These are phyloP conservation scores for Xylariaceae sp. DNA, from an alignment of 2,329 filamentous ascomycete genomes.

Conservation along the genomic window DNA sequence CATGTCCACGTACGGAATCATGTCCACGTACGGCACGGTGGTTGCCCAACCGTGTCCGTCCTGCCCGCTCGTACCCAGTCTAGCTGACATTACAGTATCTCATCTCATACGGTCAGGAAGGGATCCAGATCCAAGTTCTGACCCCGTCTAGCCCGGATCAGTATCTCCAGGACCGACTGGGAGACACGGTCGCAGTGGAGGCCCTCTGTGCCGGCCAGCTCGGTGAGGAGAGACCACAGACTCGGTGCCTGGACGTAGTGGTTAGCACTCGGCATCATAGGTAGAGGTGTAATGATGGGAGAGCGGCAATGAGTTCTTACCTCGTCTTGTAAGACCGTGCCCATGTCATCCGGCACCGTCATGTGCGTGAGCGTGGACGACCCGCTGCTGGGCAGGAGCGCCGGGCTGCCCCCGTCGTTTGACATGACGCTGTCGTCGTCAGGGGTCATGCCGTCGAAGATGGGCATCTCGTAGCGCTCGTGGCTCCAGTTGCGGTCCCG, in stretches of 20 bases:
- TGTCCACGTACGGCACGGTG: no score
- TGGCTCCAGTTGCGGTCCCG: background rate
- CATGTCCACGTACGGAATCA: no score
- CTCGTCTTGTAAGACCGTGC: slow-evolving; percentile 1
- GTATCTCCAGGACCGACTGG: slow-evolving; percentile 1
- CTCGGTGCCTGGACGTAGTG: slow-evolving; percentile 1
- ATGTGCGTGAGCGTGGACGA: background rate
- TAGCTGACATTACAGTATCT: no score
- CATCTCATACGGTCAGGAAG: no score
- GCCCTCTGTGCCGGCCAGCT: slow-evolving; percentile 2
- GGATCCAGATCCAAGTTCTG: background rate
- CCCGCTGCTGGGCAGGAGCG: background rate
- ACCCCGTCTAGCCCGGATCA: background rate
- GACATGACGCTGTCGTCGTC: slow-evolving; percentile 1
- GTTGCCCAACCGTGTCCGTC: no score
- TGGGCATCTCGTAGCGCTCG: background rate
- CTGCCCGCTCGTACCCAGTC: no score
- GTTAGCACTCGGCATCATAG: no score
- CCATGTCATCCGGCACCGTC: slow-evolving; percentile 1
- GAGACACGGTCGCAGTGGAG: slow-evolving; percentile 4
- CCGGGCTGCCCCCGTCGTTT: background rate
- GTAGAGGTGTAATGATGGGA: background rate
- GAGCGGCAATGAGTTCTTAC: background rate
- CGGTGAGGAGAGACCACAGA: slow-evolving; percentile 3
- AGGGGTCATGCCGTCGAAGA: background rate